Evolutionary conservation across 2,329 filamentous ascomycete species (phyloP), one percentile per base, ranked within the genome.

Genomic region (Trichoderma semiorbis): DNA sequence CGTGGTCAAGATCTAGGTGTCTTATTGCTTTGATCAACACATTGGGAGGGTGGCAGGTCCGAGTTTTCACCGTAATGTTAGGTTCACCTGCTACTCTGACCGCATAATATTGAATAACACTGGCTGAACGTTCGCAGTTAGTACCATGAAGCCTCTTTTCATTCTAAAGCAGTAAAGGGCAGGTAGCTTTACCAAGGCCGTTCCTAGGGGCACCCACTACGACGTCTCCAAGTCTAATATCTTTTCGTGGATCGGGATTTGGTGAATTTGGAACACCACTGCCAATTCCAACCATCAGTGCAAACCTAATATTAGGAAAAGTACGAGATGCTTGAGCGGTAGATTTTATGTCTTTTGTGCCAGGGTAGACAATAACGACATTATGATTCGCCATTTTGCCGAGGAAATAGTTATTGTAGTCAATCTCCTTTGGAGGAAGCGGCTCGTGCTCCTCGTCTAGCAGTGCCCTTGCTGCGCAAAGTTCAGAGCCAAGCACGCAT

Each of bases 321-420:
- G 43, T 11, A 11, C 43, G 43, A 47, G 3, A 16, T n/a, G 39
- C 8, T 47, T 47, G 39, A 47, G 39, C 18, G 39, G 39, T 3
- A 11, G 39, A 18, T 2, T 0, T n/a, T 47, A 3, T n/a, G 39
- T 18, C 18, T n/a, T 10, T n/a, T n/a, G 1, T 0, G 10, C 39
- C 39, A 21, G 43, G 43, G 43, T 21, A 50, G 3, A 50, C 10
- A 50, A 50, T 21, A 50, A 50, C 43, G 18, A 50, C n/a, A 21
- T 50, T 50, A 12, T 50, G 43, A 0, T 50, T 50, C n/a, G 43
- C 43, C 43, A 50, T 50, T 50, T 21, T 50, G 43, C 43, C 43
- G 43, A 50, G 43, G 2, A 50, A 3, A 6, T 50, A 50, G 43
- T 0, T 50, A 12, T 50, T 50, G n/a, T 50, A 4, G 1, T 50